Percentiles rank a stretch among this genome's conserved stretches.
phyloP scores from a whole-genome alignment of 495 filamentous ascomycete genomes.

The Trichoderma orchidacearum region DNA sequence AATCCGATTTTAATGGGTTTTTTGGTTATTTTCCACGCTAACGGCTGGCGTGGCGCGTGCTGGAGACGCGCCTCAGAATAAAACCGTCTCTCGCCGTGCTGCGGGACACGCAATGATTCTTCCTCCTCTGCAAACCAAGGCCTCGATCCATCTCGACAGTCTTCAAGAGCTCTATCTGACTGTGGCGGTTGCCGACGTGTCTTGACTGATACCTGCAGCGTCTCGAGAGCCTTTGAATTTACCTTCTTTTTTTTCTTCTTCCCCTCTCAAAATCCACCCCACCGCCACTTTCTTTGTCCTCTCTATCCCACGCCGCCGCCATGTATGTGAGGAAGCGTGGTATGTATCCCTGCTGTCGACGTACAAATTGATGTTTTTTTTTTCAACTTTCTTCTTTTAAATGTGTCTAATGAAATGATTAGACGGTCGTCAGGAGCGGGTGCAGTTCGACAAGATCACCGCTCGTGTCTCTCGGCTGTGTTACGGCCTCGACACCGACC shows the following conservation, averaged over 20 bases:
- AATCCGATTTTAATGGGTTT: not conserved
- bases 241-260: not conserved
- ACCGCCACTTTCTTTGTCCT: slow-evolving; percentile 4
- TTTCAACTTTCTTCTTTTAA: not conserved
- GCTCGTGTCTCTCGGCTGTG: slow-evolving; percentile 93
- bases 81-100: not conserved
- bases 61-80: slow-evolving; percentile 1
- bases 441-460: slow-evolving; percentile 99
- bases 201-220: not conserved
- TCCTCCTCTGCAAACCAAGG: not conserved
- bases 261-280: slow-evolving; percentile 3
- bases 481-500: slow-evolving; percentile 91
- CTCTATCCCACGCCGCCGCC: slow-evolving; percentile 9
- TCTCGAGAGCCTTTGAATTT: not conserved
- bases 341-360: slow-evolving; percentile 25
- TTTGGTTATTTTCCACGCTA: slow-evolving; percentile 1
- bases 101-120: not conserved
- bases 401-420: slow-evolving; percentile 10
- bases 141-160: not conserved
- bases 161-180: not conserved
- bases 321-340: slow-evolving; percentile 50
- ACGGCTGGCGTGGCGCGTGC: slow-evolving; percentile 2
- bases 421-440: slow-evolving; percentile 99
- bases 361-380: not conserved
- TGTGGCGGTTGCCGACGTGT: not conserved